Base-by-base conservation (phyloP, 23 red algal genomes). In the Gracilaria caudata region DNA sequence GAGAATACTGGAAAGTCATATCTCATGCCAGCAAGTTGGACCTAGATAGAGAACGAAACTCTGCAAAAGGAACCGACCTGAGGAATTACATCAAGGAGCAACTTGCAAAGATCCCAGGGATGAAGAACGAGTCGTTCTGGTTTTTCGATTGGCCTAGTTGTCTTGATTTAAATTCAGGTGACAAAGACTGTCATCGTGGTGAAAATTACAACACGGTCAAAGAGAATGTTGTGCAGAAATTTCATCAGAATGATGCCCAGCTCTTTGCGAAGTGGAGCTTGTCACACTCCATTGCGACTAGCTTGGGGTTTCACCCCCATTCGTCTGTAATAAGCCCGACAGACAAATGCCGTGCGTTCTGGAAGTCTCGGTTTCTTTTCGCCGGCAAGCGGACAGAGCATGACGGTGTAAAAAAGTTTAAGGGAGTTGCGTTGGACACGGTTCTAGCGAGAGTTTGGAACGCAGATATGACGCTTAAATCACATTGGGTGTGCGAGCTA, bases 401-500 rank as follows among this genome's bases (percentile, higher is more conserved):
- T 9, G 60, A 65, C 10, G 24, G 23, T 25, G 41, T 45, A 45
- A 10, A 45, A 53, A 65, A 65, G 25, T 65, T 65, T 34, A 65
- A 65, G 29, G 60, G 60, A 28, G 60, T 65, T 29, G 60, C 60
- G 60, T 65, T 65, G 60, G 60, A 65, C 60, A 65, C 60, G 1
- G 32, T 65, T 32, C 13, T 65, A 65, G 60, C 60, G 32, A 65
- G 5, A 65, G 29, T 65, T 29, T 65, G 60, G 60, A 65, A 65
- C 60, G 60, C 60, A 65, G 60, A 65, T 32, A 65, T 65, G 60
- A 28, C 25, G 60, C 23, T 65, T 16, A 28, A 35, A 11, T 65
- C 5, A 23, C 23, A 65, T 30, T 65, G 60, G 60, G 29, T 3
- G 32, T 65, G 60, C 60, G 20, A 28, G 60, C 60, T 65, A 35